Conservation (phyloP, 2,329 filamentous ascomycete genomes). For the Akanthomyces lecanii region DNA sequence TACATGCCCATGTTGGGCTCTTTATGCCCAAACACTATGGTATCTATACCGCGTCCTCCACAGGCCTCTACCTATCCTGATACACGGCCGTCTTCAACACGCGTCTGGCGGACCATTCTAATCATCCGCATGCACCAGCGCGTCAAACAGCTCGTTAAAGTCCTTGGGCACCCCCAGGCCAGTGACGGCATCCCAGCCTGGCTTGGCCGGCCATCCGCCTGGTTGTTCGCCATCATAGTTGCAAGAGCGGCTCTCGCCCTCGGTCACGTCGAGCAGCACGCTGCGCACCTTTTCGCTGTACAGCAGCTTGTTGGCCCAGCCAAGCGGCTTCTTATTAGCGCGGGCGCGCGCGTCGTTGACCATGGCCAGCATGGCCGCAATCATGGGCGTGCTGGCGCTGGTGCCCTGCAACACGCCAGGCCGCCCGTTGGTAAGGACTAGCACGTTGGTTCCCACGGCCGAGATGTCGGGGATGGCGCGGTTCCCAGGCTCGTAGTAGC, state of each 20-base stretch:
- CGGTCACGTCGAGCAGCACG: constrained; percentile 39
- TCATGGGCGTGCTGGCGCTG: constrained; percentile 50
- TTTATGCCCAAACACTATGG: not conserved
- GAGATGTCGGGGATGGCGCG: constrained; percentile 50
- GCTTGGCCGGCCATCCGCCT: constrained; percentile 41
- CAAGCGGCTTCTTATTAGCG: constrained; percentile 44
- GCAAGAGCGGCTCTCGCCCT: constrained; percentile 40
- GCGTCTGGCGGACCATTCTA: constrained; percentile 1
- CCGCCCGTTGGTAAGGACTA: constrained; percentile 30
- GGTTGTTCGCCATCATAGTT: constrained; percentile 27
- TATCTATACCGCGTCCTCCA: not conserved
- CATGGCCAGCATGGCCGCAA: constrained; percentile 51
- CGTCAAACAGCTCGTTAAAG: constrained; percentile 36
- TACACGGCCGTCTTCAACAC: not conserved
- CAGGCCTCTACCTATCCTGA: too few species aligned
- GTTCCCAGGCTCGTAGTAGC: constrained; percentile 42
- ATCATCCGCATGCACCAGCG: constrained; percentile 26
- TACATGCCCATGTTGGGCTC: not conserved
- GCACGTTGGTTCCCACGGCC: constrained; percentile 55
- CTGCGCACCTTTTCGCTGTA: constrained; percentile 37
- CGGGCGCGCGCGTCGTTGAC: constrained; percentile 51
- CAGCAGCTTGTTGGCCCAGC: constrained; percentile 50
- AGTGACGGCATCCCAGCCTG: constrained; percentile 47
- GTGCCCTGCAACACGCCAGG: constrained; percentile 36
- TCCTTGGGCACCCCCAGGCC: constrained; percentile 46